Conservation (phyloP, 495 filamentous ascomycete genomes). For the Usnea hakonensis region DNA sequence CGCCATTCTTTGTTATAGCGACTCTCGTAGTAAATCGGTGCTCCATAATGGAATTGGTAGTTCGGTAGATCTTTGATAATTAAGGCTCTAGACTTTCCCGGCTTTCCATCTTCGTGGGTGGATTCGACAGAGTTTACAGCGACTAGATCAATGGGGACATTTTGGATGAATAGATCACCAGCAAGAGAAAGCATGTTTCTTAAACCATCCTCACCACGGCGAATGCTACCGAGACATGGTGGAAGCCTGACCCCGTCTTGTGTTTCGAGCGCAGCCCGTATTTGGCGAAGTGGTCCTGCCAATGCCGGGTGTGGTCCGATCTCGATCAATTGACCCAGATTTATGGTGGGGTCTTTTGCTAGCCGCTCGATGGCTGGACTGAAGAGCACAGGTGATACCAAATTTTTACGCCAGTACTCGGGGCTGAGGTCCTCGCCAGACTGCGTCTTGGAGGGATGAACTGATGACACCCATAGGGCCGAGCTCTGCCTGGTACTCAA, state of each 20-base stretch:
- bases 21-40: slow-evolving; percentile 21
- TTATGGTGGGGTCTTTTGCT: too few relatives aligned
- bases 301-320: neutral
- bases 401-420: neutral
- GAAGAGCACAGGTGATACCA: neutral
- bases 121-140: slow-evolving; percentile 4
- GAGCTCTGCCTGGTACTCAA: neutral
- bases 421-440: neutral
- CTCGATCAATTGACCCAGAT: neutral
- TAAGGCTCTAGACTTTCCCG: neutral
- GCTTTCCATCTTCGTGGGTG: neutral
- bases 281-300: neutral
- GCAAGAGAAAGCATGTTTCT: neutral
- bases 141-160: neutral
- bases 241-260: neutral
- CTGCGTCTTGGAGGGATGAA: too few relatives aligned
- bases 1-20: slow-evolving; percentile 27
- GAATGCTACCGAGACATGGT: neutral
- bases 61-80: slow-evolving; percentile 7
- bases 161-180: slow-evolving; percentile 1
- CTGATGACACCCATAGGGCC: too few relatives aligned
- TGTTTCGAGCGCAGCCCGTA: neutral
- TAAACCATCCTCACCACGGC: neutral
- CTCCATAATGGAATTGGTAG: slow-evolving; percentile 2
- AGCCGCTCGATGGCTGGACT: too few relatives aligned